These are phyloP conservation scores for Hymenoscyphus repandus DNA, from an alignment of 2,329 filamentous ascomycete species.

Conservation along the genomic window DNA sequence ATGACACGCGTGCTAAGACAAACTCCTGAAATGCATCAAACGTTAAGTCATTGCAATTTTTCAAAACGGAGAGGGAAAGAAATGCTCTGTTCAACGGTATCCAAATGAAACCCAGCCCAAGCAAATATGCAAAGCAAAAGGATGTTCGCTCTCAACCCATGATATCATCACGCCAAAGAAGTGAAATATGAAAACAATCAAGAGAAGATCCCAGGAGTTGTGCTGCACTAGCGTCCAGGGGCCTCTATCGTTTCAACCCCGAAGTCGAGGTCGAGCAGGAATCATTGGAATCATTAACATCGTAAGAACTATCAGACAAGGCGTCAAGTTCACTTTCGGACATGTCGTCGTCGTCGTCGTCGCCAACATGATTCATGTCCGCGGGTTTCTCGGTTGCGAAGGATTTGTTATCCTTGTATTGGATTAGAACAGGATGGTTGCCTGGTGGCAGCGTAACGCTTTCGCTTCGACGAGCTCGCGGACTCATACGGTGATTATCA, in stretches of 20 bases:
- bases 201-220: conserved; percentile 20
- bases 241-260: conserved; percentile 15
- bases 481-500: conserved; percentile 56
- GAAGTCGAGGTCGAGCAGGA: conserved; percentile 16
- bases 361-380: conserved; percentile 3
- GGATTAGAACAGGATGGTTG: conserved; percentile 38
- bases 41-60: background rate
- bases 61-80: background rate
- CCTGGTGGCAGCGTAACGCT: conserved; percentile 41
- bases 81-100: background rate
- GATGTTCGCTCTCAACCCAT: conserved; percentile 17
- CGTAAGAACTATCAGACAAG: conserved; percentile 17
- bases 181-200: conserved; percentile 11
- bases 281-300: conserved; percentile 23
- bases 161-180: conserved; percentile 19
- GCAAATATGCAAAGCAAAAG: background rate
- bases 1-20: background rate
- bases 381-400: conserved; percentile 8
- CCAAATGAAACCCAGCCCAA: background rate
- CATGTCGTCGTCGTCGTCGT: conserved; percentile 6
- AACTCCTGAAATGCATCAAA: background rate
- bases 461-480: conserved; percentile 29
- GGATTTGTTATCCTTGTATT: conserved; percentile 37
- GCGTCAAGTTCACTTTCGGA: conserved; percentile 17
- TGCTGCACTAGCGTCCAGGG: conserved; percentile 33